Conservation (phyloP, 306 rosid genomes). For the Ceratonia siliqua region DNA sequence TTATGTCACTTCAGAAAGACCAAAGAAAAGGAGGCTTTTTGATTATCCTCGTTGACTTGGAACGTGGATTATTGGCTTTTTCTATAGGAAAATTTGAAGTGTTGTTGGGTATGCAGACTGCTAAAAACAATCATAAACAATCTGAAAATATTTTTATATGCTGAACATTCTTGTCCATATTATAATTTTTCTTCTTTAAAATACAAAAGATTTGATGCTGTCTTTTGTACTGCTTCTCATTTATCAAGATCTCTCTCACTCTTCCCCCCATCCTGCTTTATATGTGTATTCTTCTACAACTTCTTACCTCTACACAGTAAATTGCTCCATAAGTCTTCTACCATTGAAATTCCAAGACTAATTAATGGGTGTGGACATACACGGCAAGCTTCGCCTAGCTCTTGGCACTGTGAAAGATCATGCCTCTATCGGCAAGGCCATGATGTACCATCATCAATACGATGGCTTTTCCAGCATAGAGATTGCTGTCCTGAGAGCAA, state of each 20-base stretch:
- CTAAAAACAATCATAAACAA: conserved; percentile 27
- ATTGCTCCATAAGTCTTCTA: conserved; percentile 25
- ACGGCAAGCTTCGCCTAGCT: conserved; percentile 47
- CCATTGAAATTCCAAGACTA: conserved; percentile 24
- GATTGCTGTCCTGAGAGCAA: conserved; percentile 58
- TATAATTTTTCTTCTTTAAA: conserved; percentile 28
- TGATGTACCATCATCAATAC: conserved; percentile 47
- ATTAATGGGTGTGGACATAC: conserved; percentile 53
- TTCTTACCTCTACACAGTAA: conserved; percentile 38
- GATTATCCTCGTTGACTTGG: conserved; percentile 52
- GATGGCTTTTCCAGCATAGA: conserved; percentile 59
- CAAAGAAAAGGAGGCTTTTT: conserved; percentile 37
- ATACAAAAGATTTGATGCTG: conserved; percentile 55
- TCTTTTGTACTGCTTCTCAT: conserved; percentile 7
- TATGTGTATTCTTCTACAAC: conserved; percentile 33
- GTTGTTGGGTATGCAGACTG: conserved; percentile 37
- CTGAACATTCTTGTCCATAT: conserved; percentile 43
- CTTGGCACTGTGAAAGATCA: conserved; percentile 61
- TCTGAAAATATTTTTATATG: conserved; percentile 20
- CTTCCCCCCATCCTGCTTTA: conserved; percentile 37
- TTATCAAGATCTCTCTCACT: conserved; percentile 27
- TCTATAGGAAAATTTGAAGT: conserved; percentile 13
- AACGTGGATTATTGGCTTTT: conserved; percentile 36
- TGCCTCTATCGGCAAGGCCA: conserved; percentile 64
- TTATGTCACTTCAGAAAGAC: conserved; percentile 40